Conservation (phyloP, 306 rosid genomes). For the Vigna trinervia region DNA sequence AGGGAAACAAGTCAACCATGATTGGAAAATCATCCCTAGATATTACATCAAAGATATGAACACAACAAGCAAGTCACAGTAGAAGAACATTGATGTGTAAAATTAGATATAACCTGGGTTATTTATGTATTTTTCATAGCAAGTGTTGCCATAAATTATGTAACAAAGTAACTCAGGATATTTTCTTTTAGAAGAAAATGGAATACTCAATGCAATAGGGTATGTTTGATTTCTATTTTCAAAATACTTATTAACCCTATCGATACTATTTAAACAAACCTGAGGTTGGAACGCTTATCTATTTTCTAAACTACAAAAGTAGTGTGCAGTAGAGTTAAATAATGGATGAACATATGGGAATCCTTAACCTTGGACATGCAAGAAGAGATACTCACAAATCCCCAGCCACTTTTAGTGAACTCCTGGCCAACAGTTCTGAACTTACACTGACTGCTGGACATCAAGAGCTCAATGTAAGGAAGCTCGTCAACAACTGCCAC, state of each 20-base stretch:
- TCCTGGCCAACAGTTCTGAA: constrained; percentile 83
- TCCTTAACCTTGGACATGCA: neutral
- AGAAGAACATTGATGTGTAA: neutral
- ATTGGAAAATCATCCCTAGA: neutral
- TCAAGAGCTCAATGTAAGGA: constrained; percentile 76
- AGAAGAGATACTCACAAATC: constrained; percentile 72
- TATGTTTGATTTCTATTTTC: too few relatives aligned
- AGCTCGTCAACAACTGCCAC: constrained; percentile 87
- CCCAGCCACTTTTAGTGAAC: constrained; percentile 92
- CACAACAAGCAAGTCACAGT: neutral
- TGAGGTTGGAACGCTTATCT: neutral
- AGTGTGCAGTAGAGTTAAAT: neutral
- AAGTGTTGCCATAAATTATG: neutral
- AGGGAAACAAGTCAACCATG: constrained; percentile 17
- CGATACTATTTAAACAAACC: too few relatives aligned
- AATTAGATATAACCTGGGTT: neutral
- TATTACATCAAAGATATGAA: neutral
- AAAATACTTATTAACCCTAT: too few relatives aligned
- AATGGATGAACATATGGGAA: neutral
- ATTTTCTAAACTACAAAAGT: neutral
- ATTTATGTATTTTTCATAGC: neutral
- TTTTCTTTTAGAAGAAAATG: neutral
- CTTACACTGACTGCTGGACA: constrained; percentile 58
- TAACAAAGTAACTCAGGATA: neutral
- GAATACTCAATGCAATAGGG: too few relatives aligned